Conservation (phyloP, 306 rosid genomes). For the Sicyos baderoa region DNA sequence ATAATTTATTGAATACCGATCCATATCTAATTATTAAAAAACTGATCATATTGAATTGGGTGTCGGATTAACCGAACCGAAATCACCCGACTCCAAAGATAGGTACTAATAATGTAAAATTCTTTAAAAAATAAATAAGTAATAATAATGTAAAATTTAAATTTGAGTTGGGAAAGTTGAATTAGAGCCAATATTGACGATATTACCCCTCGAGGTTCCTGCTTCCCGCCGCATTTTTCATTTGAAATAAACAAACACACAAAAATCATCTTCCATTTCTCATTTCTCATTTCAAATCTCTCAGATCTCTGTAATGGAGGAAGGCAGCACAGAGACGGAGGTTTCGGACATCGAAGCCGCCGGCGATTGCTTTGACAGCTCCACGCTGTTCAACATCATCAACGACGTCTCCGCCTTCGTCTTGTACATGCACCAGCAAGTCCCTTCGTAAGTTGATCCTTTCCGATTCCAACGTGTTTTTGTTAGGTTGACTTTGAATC, state of each 20-base stretch:
- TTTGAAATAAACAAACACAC: not conserved
- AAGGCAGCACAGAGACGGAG: conserved; percentile 25
- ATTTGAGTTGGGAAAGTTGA: too few relatives aligned
- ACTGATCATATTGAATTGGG: too few relatives aligned
- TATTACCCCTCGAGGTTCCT: not conserved
- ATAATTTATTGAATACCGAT: too few relatives aligned
- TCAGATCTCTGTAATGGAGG: conserved; percentile 16
- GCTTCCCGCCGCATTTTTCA: conserved; percentile 1
- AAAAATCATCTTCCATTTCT: not conserved
- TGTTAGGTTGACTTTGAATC: conserved; percentile 14
- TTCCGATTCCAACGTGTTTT: conserved; percentile 1
- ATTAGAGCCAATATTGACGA: not conserved
- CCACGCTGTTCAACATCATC: conserved; percentile 55
- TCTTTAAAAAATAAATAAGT: too few relatives aligned
- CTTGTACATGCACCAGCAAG: conserved; percentile 86
- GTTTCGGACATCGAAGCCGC: conserved; percentile 36
- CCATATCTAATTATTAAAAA: too few relatives aligned
- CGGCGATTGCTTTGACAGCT: conserved; percentile 36
- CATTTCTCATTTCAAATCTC: not conserved
- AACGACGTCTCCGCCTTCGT: conserved; percentile 59
- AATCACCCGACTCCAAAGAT: too few relatives aligned
- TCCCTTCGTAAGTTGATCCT: conserved; percentile 56
- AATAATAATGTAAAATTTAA: too few relatives aligned
- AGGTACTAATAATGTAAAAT: too few relatives aligned
- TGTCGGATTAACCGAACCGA: too few relatives aligned